Conservation (phyloP, 805 yeast species). For the Saccharomycopsis capsularis region DNA sequence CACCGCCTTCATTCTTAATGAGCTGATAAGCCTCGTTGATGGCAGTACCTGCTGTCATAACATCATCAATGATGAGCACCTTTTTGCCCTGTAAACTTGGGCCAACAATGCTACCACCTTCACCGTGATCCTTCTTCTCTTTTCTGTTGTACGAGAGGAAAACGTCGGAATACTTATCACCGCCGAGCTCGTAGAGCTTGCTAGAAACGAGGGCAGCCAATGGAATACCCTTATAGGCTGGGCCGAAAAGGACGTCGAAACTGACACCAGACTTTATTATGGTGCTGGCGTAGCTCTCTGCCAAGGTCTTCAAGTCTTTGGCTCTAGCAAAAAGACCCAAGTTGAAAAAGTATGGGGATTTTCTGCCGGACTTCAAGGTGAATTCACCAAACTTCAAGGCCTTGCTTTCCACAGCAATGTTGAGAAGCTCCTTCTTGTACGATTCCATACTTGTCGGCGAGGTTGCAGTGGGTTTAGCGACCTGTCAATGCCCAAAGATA, state of each 20-base stretch:
- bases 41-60: conserved; percentile 98
- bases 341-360: conserved; percentile 95
- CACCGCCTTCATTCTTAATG: conserved; percentile 61
- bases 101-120: conserved; percentile 94
- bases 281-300: conserved; percentile 82
- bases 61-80: conserved; percentile 88
- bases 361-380: conserved; percentile 86
- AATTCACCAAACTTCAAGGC: conserved; percentile 85
- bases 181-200: conserved; percentile 81
- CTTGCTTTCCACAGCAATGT: conserved; percentile 70
- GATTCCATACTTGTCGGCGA: conserved; percentile 35
- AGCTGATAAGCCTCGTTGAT: conserved; percentile 88
- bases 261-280: conserved; percentile 75
- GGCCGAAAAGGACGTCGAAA: conserved; percentile 91
- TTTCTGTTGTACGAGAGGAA: conserved; percentile 95
- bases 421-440: conserved; percentile 63
- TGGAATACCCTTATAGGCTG: conserved; percentile 97
- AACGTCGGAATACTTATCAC: conserved; percentile 51
- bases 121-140: conserved; percentile 96
- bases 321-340: conserved; percentile 87
- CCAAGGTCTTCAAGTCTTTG: conserved; percentile 66
- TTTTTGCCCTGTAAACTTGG: conserved; percentile 61
- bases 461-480: no score
- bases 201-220: conserved; percentile 89
- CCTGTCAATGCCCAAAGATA: no score